Base-by-base conservation (phyloP, 2,329 filamentous ascomycete species). In the Fusarium redolens region DNA sequence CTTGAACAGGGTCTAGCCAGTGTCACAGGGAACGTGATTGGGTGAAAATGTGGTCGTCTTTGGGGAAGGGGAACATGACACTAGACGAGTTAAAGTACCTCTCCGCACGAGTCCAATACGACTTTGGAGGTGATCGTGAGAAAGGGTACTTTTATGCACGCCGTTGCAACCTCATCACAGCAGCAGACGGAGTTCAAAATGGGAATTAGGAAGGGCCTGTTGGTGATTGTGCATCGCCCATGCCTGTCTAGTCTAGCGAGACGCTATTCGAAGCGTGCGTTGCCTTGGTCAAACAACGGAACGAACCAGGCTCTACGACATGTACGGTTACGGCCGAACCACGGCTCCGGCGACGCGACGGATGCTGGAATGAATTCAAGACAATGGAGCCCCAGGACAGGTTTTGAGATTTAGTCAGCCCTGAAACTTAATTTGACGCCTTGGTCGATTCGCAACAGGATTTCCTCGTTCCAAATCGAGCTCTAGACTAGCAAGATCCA, bases 1-100 rank as follows among this genome's bases (percentile, higher is more conserved):
- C 41, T 54, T 56, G 20, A 44, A 58, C 67, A 71, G 20, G 55
- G 67, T 61, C 61, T 73, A 64, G 71, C 58, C 58, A 52, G 33
- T 33, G 31, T 18, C 31, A 8, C 31, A 14, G n/a, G 7, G n/a
- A 14, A 5, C 4, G 15, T 58, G 18, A 72, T 72, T 72, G 69
- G 63, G 37, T 22, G 18, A 59, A 50, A 58, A 35, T 22, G 37
- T 14, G 38, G 25, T 31, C 55, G 54, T 57, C 7, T 30, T 68
- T 59, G 64, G 58, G 67, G 61, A 73, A 67, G 65, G 69, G 69
- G 65, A 70, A 61, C 70, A 71, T 68, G 66, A 63, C 70, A 66
- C 50, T 30, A 44, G 57, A 28, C 43, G 33, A 44, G 28, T 50
- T 45, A 35, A 52, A 45, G 65, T 56, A 59, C 66, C 70, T 73